Base-by-base conservation (phyloP, 306 rosid genomes). In the Arachis hypogaea region DNA sequence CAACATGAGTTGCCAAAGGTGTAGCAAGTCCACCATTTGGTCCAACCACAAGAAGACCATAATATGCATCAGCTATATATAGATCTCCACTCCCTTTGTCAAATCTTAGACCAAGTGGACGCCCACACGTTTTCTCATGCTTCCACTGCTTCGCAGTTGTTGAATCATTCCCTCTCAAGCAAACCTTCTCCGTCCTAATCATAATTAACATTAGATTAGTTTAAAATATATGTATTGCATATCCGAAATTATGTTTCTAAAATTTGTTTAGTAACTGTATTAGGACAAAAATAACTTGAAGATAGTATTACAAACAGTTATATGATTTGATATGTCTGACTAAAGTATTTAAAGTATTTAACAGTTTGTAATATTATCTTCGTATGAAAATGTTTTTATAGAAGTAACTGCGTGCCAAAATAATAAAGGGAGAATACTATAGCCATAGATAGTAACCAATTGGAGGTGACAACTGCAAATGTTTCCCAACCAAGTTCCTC, bases 131-230 rank as follows among this genome's bases (percentile, higher is more conserved):
- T 76, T 86, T 87, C 86, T 94, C 99, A 52, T 86, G 78, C 72
- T 88, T 92, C 99, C 99, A 92, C 80, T 94, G 99, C 83, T 92
- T 92, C 0, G 50, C 16, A 10, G 99, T 94, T 1, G 99, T 92
- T 3, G 97, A 92, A 46, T 85, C 93, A 9, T 74, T 82, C 28
- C 99, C 99, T 77, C 83, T 83, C 1, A 62, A 81, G 72, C 99
- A 94, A 56, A 64, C 49, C 71, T 88, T 83, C 88, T 92, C 89
- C 45, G 95, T 88, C 97, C 99, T 94, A 5, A 51, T 51, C 4
- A 4, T 3, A 9, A 47, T 47, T 9, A 47, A 47, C 14, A 47
- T 47, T 9, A 47, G 9, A 2, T 0, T n/a, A 47, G 9, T 5
- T 47, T 9, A 11, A 47, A 10, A 49, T 49, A 49, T 3, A 49